Evolutionary conservation across 2,329 filamentous ascomycete species (phyloP).

Genomic region (Magnaporthiopsis rhizophila): DNA sequence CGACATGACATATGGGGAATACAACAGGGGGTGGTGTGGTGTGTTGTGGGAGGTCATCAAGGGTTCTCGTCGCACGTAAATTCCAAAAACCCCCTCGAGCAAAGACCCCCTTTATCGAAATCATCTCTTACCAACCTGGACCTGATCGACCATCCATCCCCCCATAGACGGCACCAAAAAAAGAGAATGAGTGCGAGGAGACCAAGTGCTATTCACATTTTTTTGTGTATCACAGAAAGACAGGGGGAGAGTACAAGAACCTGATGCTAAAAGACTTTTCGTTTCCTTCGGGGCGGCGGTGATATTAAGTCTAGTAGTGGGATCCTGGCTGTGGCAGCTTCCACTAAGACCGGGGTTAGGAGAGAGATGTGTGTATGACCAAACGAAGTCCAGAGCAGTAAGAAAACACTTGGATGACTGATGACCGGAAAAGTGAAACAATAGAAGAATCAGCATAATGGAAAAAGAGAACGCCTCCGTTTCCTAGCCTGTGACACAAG

Average conservation of each 20-base stretch:
- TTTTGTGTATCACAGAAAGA: conserved; percentile 4
- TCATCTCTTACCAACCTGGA: neutral
- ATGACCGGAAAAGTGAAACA: neutral
- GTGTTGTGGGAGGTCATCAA: neutral
- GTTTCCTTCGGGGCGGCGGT: neutral
- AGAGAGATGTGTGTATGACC: neutral
- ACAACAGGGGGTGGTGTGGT: neutral
- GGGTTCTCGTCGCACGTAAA: neutral
- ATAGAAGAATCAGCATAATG: neutral
- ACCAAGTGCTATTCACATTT: conserved; percentile 1
- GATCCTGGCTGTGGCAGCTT: conserved; percentile 1
- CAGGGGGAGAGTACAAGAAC: neutral
- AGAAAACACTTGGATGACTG: neutral
- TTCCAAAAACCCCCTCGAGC: neutral
- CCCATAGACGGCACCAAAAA: neutral
- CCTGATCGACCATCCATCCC: neutral
- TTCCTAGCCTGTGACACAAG: conserved; percentile 5
- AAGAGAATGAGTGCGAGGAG: neutral
- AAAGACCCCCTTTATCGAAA: neutral
- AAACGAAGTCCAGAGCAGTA: neutral
- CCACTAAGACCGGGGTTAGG: neutral
- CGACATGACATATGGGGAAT: neutral
- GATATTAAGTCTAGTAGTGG: conserved; percentile 2
- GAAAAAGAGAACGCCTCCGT: conserved; percentile 10
- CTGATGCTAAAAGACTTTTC: neutral